phyloP scores from a whole-genome alignment of 2,329 filamentous ascomycete species.

The Trichophyton rubrum region DNA sequence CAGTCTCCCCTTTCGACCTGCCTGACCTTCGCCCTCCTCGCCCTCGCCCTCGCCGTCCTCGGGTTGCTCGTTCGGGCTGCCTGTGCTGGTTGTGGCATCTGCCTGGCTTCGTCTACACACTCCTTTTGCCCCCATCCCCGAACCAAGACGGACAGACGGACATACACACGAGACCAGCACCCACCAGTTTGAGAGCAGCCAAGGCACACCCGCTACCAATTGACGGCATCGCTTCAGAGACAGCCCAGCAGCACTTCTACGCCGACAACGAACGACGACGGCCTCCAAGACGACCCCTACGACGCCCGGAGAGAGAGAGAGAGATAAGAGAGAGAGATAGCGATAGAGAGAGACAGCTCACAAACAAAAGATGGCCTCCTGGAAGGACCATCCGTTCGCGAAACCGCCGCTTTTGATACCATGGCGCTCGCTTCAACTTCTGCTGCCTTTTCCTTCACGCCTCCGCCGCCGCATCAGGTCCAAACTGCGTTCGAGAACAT shows the following conservation, averaged over 20 bases:
- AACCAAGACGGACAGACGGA: too few species aligned
- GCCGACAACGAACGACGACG: constrained; percentile 3
- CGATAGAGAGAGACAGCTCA: too few species aligned
- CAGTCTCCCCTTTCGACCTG: too few species aligned
- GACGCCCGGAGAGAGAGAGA: too few species aligned
- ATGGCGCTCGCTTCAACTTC: constrained; percentile 38
- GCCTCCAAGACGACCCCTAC: too few species aligned
- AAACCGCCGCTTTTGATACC: constrained; percentile 36
- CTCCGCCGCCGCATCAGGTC: constrained; percentile 56
- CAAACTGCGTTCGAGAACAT: constrained; percentile 53
- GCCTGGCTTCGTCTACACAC: not conserved
- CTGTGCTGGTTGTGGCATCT: constrained; percentile 11
- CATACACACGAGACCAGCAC: not conserved
- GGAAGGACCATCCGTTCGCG: constrained; percentile 36
- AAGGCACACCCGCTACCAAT: not conserved
- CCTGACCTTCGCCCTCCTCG: too few species aligned
- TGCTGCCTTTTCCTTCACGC: constrained; percentile 44
- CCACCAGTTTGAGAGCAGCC: not conserved
- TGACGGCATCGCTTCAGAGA: not conserved
- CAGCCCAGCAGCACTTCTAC: not conserved
- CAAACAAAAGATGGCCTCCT: constrained; percentile 25
- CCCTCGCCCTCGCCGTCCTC: constrained; percentile 2
- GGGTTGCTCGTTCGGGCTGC: constrained; percentile 5
- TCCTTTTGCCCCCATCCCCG: not conserved
- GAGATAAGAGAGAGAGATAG: constrained; percentile 20